Evolutionary conservation across 2,329 filamentous ascomycete genomes (phyloP).

Genomic region (Epichloe festucae): DNA sequence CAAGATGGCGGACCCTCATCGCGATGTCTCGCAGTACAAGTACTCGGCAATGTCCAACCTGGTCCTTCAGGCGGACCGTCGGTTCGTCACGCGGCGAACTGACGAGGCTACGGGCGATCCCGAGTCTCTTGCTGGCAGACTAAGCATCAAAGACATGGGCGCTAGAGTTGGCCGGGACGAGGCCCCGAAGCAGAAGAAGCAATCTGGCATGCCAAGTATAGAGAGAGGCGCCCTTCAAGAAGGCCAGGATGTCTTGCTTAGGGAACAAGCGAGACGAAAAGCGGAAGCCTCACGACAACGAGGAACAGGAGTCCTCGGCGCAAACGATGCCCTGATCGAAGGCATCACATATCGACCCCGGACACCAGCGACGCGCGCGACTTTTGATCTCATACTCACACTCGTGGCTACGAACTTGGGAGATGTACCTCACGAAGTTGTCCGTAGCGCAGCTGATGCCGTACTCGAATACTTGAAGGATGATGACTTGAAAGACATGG

Average conservation of each 20-base stretch:
- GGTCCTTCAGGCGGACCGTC: slow-evolving; percentile 98
- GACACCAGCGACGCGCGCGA: slow-evolving; percentile 80
- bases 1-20: slow-evolving; percentile 61
- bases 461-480: slow-evolving; percentile 88
- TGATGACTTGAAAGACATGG: slow-evolving; percentile 88
- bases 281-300: slow-evolving; percentile 54
- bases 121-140: slow-evolving; percentile 86
- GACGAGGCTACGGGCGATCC: slow-evolving; percentile 96
- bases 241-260: slow-evolving; percentile 68
- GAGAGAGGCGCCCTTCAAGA: slow-evolving; percentile 66
- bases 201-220: slow-evolving; percentile 51
- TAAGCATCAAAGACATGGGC: slow-evolving; percentile 93
- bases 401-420: slow-evolving; percentile 80
- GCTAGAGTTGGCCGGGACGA: slow-evolving; percentile 66
- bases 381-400: slow-evolving; percentile 87
- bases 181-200: slow-evolving; percentile 71
- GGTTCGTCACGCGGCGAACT: slow-evolving; percentile 81
- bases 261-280: slow-evolving; percentile 80
- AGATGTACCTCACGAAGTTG: slow-evolving; percentile 83
- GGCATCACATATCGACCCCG: slow-evolving; percentile 84
- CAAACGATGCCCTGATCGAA: slow-evolving; percentile 77
- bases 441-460: slow-evolving; percentile 86
- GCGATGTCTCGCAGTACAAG: slow-evolving; percentile 92
- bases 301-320: slow-evolving; percentile 67
- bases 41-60: slow-evolving; percentile 99